Evolutionary conservation across 768 basidiomycete genomes (phyloP).

Genomic region (Suillus tomentosus): DNA sequence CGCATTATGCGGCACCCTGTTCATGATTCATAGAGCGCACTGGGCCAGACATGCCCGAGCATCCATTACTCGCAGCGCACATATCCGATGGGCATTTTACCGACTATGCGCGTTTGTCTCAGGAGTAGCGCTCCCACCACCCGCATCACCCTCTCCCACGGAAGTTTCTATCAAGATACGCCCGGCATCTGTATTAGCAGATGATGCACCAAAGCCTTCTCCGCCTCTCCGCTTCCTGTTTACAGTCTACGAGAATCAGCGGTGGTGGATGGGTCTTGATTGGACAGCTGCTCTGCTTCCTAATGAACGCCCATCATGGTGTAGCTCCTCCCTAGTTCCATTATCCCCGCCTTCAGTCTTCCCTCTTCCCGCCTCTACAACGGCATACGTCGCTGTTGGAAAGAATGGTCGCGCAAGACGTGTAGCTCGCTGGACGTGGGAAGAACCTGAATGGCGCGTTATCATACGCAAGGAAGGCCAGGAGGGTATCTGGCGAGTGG

Average conservation of each 20-base stretch:
- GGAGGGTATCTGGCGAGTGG: slow-evolving; percentile 53
- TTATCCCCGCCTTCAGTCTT: slow-evolving; percentile 73
- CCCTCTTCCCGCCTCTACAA: slow-evolving; percentile 61
- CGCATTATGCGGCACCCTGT: slow-evolving; percentile 57
- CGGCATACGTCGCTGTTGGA: slow-evolving; percentile 54
- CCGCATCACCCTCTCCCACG: slow-evolving; percentile 33
- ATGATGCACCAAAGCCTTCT: slow-evolving; percentile 25
- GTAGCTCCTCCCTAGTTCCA: slow-evolving; percentile 53
- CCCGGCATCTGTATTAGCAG: slow-evolving; percentile 23
- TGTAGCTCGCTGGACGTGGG: slow-evolving; percentile 85
- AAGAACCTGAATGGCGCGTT: slow-evolving; percentile 89
- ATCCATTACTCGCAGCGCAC: slow-evolving; percentile 63
- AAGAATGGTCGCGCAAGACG: slow-evolving; percentile 59
- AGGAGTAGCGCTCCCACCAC: slow-evolving; percentile 52
- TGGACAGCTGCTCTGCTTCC: slow-evolving; percentile 94
- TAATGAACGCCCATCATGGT: slow-evolving; percentile 90
- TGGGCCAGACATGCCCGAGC: slow-evolving; percentile 60
- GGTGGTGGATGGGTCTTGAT: slow-evolving; percentile 98
- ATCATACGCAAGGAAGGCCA: slow-evolving; percentile 58
- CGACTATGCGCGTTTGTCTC: slow-evolving; percentile 51
- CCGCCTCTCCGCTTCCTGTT: slow-evolving; percentile 72
- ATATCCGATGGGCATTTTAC: slow-evolving; percentile 66
- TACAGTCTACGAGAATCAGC: slow-evolving; percentile 91
- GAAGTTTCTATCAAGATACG: slow-evolving; percentile 24
- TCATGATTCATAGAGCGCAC: slow-evolving; percentile 67